phyloP scores from a whole-genome alignment of 1,139 yeast species.

The Taphrina flavorubra region DNA sequence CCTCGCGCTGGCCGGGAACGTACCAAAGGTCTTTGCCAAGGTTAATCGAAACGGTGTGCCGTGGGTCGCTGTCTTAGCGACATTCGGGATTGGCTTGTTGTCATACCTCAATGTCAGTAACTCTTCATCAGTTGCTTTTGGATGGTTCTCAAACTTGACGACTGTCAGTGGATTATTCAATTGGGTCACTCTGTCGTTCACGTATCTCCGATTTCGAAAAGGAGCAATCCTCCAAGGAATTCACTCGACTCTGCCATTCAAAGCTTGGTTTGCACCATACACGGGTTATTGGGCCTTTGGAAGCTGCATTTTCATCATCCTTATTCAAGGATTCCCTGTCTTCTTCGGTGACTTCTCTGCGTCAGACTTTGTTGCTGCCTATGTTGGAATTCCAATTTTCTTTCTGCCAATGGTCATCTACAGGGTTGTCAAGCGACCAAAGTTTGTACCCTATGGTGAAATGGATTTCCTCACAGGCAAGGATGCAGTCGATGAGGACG shows the following conservation, averaged over 20 bases:
- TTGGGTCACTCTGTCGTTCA: slow-evolving; percentile 59
- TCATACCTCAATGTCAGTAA: slow-evolving; percentile 60
- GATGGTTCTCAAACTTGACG: slow-evolving; percentile 80
- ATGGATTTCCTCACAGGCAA: slow-evolving; percentile 40
- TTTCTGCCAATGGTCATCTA: slow-evolving; percentile 59
- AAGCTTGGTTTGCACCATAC: slow-evolving; percentile 25
- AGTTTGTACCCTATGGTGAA: slow-evolving; percentile 26
- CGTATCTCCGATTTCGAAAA: slow-evolving; percentile 47
- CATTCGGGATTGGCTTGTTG: slow-evolving; percentile 56
- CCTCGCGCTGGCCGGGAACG: slow-evolving; percentile 65
- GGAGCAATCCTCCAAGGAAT: slow-evolving; percentile 45
- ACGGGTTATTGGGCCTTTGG: slow-evolving; percentile 26
- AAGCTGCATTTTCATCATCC: slow-evolving; percentile 60
- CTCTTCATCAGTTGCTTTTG: slow-evolving; percentile 67
- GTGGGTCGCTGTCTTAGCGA: slow-evolving; percentile 57
- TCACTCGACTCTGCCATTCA: slow-evolving; percentile 40
- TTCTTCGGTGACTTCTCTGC: slow-evolving; percentile 67
- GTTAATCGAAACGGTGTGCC: slow-evolving; percentile 70
- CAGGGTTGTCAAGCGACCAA: slow-evolving; percentile 51
- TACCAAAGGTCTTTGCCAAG: slow-evolving; percentile 64
- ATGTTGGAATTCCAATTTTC: slow-evolving; percentile 62
- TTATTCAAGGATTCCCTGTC: slow-evolving; percentile 69
- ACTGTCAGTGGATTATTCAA: slow-evolving; percentile 63
- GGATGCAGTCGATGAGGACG: slow-evolving; percentile 41
- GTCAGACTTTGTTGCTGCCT: slow-evolving; percentile 64